Base-by-base conservation (phyloP, 2,329 filamentous ascomycete species). In the Xylariaceae sp. region DNA sequence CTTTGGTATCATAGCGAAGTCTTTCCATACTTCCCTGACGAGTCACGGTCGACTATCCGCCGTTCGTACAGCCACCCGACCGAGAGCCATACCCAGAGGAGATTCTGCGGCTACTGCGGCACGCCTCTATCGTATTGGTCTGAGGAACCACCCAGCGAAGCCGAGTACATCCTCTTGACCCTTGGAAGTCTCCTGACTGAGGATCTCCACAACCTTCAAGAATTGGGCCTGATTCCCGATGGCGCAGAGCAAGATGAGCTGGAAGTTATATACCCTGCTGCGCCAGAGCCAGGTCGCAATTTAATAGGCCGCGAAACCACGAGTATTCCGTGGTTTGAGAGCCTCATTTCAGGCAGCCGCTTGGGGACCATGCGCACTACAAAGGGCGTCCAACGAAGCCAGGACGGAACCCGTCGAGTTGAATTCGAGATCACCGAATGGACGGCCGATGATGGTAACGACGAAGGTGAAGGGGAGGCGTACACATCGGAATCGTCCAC, bases 51-150 rank as follows among this genome's bases (percentile, higher is more conserved):
- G 50, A 75, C 76, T 48, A 91, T 91, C 67, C 83, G 82, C 52
- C 81, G 85, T 39, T 77, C 80, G 45, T 91, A 88, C 69, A 82
- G 81, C 9, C 80, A 85, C 19, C 76, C 76, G 2, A 72, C 76
- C 61, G 79, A 80, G 49, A 76, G 78, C 48, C 73, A 80, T 63
- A 76, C 81, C 1, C 84, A 87, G 67, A 84, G 89, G 47, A 82
- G 90, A 61, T 96, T 96, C 71, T 96, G 92, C 72, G 92, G 92
- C 21, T 95, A 88, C 74, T 96, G 92, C 69, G 92, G 92, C 49
- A 95, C 91, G 0, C 87, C 88, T 12, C 75, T 96, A 50, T 87
- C 86, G 0, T 89, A 86, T 63, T 96, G 90, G 90, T 86, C 84
- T 44, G 91, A 95, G 69, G 72, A 81, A 21, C 87, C 88, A 0